Evolutionary conservation across 345 rosid genomes (phyloP).

Genomic region (Cardamine chenopodiifolia): DNA sequence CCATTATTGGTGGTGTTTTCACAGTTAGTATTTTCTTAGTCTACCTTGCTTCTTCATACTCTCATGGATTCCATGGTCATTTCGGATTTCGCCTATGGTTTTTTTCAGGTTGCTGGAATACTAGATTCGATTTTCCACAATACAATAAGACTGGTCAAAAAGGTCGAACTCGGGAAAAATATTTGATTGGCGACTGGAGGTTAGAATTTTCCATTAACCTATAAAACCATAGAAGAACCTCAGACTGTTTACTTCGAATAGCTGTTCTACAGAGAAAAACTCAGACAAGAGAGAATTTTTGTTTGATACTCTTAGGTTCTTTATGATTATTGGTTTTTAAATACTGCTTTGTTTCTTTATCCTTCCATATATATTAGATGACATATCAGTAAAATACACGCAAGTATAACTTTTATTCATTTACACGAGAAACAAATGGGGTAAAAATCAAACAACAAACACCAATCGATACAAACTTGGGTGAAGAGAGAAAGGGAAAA

Average conservation of each 20-base stretch:
- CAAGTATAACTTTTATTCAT: conserved; percentile 36
- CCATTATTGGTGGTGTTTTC: conserved; percentile 95
- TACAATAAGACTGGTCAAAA: conserved; percentile 78
- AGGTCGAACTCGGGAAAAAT: conserved; percentile 90
- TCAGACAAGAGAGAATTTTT: conserved; percentile 28
- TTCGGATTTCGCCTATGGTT: not conserved
- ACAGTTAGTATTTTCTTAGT: conserved; percentile 61
- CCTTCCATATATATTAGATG: not conserved
- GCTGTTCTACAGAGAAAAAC: conserved; percentile 23
- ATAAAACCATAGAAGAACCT: conserved; percentile 37
- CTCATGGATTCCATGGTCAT: not conserved
- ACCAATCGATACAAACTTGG: conserved; percentile 28
- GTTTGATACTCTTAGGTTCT: conserved; percentile 28
- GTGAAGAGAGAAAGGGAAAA: conserved; percentile 6
- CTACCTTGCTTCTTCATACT: conserved; percentile 4
- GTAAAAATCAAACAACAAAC: conserved; percentile 33
- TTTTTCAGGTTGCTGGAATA: conserved; percentile 93
- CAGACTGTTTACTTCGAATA: conserved; percentile 22
- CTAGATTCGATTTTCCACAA: conserved; percentile 82
- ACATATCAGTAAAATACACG: conserved; percentile 28
- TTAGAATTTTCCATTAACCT: conserved; percentile 32
- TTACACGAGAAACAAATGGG: conserved; percentile 40
- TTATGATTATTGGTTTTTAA: not conserved
- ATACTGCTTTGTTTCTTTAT: not conserved
- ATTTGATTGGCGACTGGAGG: conserved; percentile 53